A percentile compares a stretch with the other conserved stretches of the same genome.
Conservation (phyloP, 176 grass and related monocot genomes). For the Eragrostis nindensis region DNA sequence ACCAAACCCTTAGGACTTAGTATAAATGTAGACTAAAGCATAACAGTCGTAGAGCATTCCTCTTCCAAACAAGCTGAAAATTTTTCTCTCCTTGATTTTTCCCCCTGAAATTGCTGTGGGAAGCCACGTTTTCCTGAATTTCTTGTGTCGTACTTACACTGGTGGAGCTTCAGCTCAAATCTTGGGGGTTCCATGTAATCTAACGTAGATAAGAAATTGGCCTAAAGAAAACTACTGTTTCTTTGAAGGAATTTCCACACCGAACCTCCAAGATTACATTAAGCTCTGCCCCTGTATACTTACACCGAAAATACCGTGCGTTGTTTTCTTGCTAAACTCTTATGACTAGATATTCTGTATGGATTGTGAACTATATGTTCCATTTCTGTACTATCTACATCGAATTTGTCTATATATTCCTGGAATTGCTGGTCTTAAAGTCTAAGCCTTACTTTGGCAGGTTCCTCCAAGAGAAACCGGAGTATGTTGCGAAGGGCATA, state of each 20-base stretch:
- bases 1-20: too few relatives aligned
- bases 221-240: too few relatives aligned
- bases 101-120: constrained; percentile 7
- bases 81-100: neutral
- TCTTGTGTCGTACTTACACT: neutral
- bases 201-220: too few relatives aligned
- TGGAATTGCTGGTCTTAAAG: constrained; percentile 29
- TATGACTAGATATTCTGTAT: constrained; percentile 25
- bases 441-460: constrained; percentile 46
- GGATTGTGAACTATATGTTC: constrained; percentile 5
- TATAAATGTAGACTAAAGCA: too few relatives aligned
- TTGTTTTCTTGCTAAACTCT: constrained; percentile 9
- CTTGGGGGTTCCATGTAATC: too few relatives aligned
- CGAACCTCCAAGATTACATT: too few relatives aligned
- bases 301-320: constrained; percentile 2
- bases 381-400: neutral
- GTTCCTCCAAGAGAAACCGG: constrained; percentile 65
- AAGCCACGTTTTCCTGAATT: constrained; percentile 8
- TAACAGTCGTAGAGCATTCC: too few relatives aligned
- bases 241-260: too few relatives aligned
- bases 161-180: too few relatives aligned
- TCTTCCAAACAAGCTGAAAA: too few relatives aligned
- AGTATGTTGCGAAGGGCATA: constrained; percentile 58
- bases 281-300: too few relatives aligned
- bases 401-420: constrained; percentile 19